Percentiles rank a stretch among this genome's conserved stretches.
phyloP scores from a whole-genome alignment of 2,329 filamentous ascomycete genomes.

The Paraconiothyrium brasiliense region DNA sequence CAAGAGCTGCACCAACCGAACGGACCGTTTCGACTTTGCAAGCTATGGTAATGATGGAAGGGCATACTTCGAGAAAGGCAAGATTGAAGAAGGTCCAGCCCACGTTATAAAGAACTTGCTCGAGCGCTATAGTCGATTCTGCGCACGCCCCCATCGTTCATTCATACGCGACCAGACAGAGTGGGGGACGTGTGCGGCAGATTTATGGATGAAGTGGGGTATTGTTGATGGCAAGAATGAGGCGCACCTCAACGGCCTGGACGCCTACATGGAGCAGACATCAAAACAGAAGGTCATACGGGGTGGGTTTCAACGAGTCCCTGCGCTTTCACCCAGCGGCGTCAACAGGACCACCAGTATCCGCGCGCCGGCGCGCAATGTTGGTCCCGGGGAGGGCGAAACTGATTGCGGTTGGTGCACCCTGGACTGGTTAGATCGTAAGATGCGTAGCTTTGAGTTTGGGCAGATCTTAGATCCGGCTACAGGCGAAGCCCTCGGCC shows the following conservation, averaged over 20 bases:
- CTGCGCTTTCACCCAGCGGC: not conserved
- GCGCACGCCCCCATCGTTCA: not conserved
- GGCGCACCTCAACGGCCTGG: slow-evolving; percentile 19
- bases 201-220: slow-evolving; percentile 28
- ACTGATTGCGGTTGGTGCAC: slow-evolving; percentile 23
- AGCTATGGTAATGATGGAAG: slow-evolving; percentile 21
- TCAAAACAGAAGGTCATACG: slow-evolving; percentile 14
- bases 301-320: not conserved
- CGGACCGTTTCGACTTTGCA: slow-evolving; percentile 22
- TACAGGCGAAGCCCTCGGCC: slow-evolving; percentile 13
- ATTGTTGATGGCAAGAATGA: slow-evolving; percentile 23
- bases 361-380: not conserved
- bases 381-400: slow-evolving; percentile 20
- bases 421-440: slow-evolving; percentile 22
- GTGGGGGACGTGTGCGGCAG: slow-evolving; percentile 23
- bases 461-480: slow-evolving; percentile 17
- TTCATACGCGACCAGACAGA: not conserved
- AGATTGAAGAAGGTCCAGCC: slow-evolving; percentile 18
- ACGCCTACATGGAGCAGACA: slow-evolving; percentile 20
- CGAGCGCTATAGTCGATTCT: slow-evolving; percentile 17
- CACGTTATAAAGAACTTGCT: slow-evolving; percentile 11
- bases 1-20: slow-evolving; percentile 8
- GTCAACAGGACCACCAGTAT: slow-evolving; percentile 3
- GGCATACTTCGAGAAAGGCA: slow-evolving; percentile 17
- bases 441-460: slow-evolving; percentile 22